Conservation (phyloP, 2,329 filamentous ascomycete genomes). For the Fusarium sp. region DNA sequence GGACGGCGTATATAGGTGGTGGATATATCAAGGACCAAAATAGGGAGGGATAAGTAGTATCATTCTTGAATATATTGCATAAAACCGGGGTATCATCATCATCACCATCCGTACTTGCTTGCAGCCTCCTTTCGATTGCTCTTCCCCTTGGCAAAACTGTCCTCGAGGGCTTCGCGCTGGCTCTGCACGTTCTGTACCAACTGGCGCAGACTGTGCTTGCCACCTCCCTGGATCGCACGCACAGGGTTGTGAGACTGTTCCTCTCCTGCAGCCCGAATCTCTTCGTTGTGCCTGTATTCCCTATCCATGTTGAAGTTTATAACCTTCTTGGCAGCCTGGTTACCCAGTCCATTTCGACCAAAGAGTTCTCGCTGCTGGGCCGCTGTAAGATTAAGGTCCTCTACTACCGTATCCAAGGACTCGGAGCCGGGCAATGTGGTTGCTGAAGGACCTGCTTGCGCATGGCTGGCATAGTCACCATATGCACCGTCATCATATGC, state of each 20-base stretch:
- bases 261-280: conserved; percentile 76
- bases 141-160: conserved; percentile 87
- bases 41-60: conserved; percentile 7
- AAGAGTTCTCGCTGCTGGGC: conserved; percentile 86
- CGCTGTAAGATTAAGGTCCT: conserved; percentile 82
- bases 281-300: conserved; percentile 89
- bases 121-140: conserved; percentile 85
- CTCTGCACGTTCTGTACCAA: conserved; percentile 84
- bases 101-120: conserved; percentile 83
- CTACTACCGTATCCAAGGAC: conserved; percentile 77
- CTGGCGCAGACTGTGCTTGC: conserved; percentile 89
- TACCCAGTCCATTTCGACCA: conserved; percentile 69
- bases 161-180: conserved; percentile 89
- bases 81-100: conserved; percentile 44
- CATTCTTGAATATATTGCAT: conserved; percentile 25
- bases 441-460: conserved; percentile 51
- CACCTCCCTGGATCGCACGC: conserved; percentile 79
- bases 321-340: conserved; percentile 66
- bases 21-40: conserved; percentile 8
- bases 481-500: conserved; percentile 43
- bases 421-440: conserved; percentile 54
- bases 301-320: conserved; percentile 89
- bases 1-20: conserved; percentile 13
- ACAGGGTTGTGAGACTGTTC: conserved; percentile 84
- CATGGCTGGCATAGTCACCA: conserved; percentile 49